Percentiles rank a stretch among this genome's conserved stretches.
These are phyloP conservation scores for Wallacemonas sp. DNA, from an alignment of 208 protist genomes.

Conservation along the genomic window DNA sequence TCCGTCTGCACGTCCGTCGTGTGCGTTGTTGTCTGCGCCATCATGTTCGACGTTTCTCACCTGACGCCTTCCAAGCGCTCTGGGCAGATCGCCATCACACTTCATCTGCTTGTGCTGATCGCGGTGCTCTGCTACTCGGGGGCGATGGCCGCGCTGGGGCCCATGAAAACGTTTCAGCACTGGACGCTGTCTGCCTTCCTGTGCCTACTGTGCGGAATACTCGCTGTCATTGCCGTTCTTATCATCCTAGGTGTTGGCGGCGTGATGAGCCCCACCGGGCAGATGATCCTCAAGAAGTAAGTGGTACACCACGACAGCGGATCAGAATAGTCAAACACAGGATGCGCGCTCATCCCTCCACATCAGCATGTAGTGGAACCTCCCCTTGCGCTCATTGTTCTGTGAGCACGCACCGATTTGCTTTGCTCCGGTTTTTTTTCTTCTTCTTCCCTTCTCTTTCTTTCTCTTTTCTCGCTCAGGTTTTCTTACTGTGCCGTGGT, in stretches of 20 bases:
- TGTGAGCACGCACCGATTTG: too few relatives aligned
- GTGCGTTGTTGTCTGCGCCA: conserved; percentile 24
- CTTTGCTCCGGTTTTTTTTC: background rate
- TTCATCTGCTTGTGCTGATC: conserved; percentile 39
- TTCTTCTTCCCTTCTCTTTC: background rate
- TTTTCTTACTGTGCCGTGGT: background rate
- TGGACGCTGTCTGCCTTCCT: conserved; percentile 34
- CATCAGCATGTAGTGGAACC: too few relatives aligned
- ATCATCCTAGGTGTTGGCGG: conserved; percentile 25
- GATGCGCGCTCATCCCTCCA: too few relatives aligned
- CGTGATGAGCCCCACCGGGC: conserved; percentile 16
- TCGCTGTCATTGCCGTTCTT: conserved; percentile 17
- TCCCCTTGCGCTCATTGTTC: too few relatives aligned
- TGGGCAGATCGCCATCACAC: conserved; percentile 34
- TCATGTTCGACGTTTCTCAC: conserved; percentile 36
- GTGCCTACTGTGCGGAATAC: conserved; percentile 22
- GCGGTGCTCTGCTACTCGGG: conserved; percentile 29
- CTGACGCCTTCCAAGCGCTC: conserved; percentile 27
- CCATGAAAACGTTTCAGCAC: conserved; percentile 31
- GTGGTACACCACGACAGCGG: too few relatives aligned
- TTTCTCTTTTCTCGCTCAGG: background rate
- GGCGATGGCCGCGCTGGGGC: conserved; percentile 26
- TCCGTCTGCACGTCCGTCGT: conserved; percentile 34
- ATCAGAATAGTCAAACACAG: too few relatives aligned
- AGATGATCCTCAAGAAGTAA: conserved; percentile 2